These are phyloP conservation scores for Dryadomyces quercivorus DNA, from an alignment of 2,329 filamentous ascomycete species.

Conservation along the genomic window DNA sequence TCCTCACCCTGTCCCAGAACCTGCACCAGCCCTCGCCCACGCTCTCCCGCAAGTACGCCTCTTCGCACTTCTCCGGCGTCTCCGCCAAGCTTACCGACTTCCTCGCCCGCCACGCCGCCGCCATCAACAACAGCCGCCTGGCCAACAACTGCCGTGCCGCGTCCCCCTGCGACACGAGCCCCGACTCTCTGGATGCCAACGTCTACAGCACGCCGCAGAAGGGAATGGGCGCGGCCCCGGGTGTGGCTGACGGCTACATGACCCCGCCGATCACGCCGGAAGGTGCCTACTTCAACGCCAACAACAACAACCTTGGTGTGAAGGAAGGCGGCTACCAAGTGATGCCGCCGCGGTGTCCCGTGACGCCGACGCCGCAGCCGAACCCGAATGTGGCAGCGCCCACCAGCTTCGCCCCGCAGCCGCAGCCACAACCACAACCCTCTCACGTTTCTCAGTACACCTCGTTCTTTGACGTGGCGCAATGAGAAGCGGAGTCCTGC, in stretches of 20 bases:
- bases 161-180: constrained; percentile 44
- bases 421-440: constrained; percentile 20
- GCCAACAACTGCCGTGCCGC: constrained; percentile 17
- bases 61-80: constrained; percentile 37
- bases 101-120: constrained; percentile 44
- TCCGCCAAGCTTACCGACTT: constrained; percentile 45
- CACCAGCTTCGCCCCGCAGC: constrained; percentile 16
- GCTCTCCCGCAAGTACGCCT: constrained; percentile 47
- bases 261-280: constrained; percentile 82
- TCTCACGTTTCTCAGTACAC: constrained; percentile 31
- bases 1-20: constrained; percentile 46
- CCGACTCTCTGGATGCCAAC: constrained; percentile 38
- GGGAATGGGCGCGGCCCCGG: constrained; percentile 48
- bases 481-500: neutral
- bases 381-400: constrained; percentile 17
- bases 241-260: constrained; percentile 61
- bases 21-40: constrained; percentile 46
- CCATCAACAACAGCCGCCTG: constrained; percentile 11
- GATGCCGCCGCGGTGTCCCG: constrained; percentile 42
- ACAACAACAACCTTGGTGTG: constrained; percentile 19
- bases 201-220: constrained; percentile 74
- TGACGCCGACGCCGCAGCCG: constrained; percentile 49
- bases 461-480: constrained; percentile 24
- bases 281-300: constrained; percentile 40
- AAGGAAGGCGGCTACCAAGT: constrained; percentile 29